Evolutionary conservation across 2,329 filamentous ascomycete species (phyloP).

Genomic region (Pyrenophora tritici-repentis): DNA sequence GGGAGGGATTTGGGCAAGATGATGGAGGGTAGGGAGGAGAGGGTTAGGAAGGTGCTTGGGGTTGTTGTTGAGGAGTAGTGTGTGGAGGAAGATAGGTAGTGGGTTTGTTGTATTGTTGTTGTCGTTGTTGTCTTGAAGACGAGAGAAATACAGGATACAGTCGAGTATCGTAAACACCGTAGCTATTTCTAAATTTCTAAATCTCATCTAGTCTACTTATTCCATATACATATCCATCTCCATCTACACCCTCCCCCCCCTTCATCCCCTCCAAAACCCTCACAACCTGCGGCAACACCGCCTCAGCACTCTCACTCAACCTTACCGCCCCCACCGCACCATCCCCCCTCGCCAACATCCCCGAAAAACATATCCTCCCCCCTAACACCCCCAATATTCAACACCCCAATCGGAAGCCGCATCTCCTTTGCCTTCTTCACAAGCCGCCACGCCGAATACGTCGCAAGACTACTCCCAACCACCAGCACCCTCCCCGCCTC

Average conservation of each 20-base stretch:
- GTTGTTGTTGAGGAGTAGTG: slow-evolving; percentile 7
- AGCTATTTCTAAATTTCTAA: too few relatives aligned
- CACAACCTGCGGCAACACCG: slow-evolving; percentile 41
- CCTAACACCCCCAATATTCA: slow-evolving; percentile 85
- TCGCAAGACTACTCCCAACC: slow-evolving; percentile 87
- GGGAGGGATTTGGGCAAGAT: slow-evolving; percentile 26
- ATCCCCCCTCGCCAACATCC: slow-evolving; percentile 55
- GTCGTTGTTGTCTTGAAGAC: too few relatives aligned
- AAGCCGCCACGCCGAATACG: slow-evolving; percentile 91
- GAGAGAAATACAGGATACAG: too few relatives aligned
- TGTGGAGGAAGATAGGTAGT: too few relatives aligned
- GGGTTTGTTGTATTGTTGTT: too few relatives aligned
- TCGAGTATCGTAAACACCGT: too few relatives aligned
- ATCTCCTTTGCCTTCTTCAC: slow-evolving; percentile 81
- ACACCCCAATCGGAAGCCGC: slow-evolving; percentile 81
- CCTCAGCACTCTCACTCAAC: slow-evolving; percentile 48
- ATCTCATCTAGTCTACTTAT: too few relatives aligned
- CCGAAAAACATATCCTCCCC: slow-evolving; percentile 76
- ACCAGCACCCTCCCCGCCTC: slow-evolving; percentile 73
- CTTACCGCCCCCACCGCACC: slow-evolving; percentile 48
- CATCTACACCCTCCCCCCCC: too few relatives aligned
- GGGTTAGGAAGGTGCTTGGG: neutral
- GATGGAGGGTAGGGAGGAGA: slow-evolving; percentile 19
- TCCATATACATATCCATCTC: too few relatives aligned
- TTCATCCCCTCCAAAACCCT: slow-evolving; percentile 28